Conservation (phyloP, 1,284 basidiomycete species). For the Boletus mariae region DNA sequence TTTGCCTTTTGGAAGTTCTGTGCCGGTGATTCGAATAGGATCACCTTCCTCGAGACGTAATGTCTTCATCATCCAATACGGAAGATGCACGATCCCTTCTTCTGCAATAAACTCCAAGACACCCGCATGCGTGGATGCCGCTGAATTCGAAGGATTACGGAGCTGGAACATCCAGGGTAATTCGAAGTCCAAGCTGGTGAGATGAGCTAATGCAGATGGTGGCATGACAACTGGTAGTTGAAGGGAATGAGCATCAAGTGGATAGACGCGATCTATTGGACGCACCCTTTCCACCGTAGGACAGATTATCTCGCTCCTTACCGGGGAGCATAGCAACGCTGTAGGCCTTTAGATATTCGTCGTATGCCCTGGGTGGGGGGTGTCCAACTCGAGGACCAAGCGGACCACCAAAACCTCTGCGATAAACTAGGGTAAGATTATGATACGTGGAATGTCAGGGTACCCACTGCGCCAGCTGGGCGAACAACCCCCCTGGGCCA, state of each 20-base stretch:
- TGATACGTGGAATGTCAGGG: neutral
- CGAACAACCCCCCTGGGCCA: conserved; percentile 48
- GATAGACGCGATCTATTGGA: conserved; percentile 25
- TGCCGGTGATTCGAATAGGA: conserved; percentile 87
- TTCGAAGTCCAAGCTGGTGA: conserved; percentile 88
- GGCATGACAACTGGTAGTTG: conserved; percentile 88
- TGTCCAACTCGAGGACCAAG: conserved; percentile 45
- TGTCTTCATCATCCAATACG: conserved; percentile 99
- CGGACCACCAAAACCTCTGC: conserved; percentile 52
- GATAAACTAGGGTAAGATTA: conserved; percentile 14
- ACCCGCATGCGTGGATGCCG: conserved; percentile 91
- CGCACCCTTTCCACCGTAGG: conserved; percentile 97
- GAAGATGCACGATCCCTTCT: conserved; percentile 92
- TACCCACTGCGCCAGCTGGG: conserved; percentile 57
- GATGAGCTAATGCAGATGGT: conserved; percentile 85
- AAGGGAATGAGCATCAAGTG: conserved; percentile 4
- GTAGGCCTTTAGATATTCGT: conserved; percentile 83
- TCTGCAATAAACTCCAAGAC: conserved; percentile 99
- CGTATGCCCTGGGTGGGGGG: conserved; percentile 62
- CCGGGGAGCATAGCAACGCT: conserved; percentile 84
- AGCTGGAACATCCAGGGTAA: conserved; percentile 96
- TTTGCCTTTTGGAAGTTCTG: conserved; percentile 89
- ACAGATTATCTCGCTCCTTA: conserved; percentile 79
- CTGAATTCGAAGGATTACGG: conserved; percentile 83
- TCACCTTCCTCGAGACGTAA: conserved; percentile 92